Evolutionary conservation across 192 early-diverging fungal genomes (phyloP).

Genomic region (Podila minutissima): DNA sequence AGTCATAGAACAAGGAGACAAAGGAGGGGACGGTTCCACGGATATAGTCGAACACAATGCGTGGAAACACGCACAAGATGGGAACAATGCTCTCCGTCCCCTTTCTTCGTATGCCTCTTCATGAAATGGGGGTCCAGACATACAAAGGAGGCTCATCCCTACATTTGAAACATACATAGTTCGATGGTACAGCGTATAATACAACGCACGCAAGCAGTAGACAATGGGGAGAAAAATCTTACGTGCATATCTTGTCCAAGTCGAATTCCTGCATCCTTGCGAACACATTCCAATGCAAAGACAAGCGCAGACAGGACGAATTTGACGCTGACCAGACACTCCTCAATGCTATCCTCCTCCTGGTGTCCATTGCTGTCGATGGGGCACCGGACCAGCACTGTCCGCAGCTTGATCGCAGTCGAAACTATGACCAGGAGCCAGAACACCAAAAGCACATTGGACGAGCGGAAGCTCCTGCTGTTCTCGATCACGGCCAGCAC

Average conservation of each 20-base stretch:
- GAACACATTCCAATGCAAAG: conserved; percentile 29
- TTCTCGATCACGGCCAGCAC: conserved; percentile 59
- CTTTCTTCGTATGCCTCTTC: too few species aligned
- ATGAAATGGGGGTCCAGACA: too few species aligned
- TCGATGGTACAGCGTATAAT: too few species aligned
- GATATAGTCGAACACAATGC: too few species aligned
- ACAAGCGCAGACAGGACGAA: conserved; percentile 1
- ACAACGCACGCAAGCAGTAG: too few species aligned
- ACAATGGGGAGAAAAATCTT: not conserved
- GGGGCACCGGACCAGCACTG: conserved; percentile 44
- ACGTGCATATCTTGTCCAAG: conserved; percentile 31
- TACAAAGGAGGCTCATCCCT: too few species aligned
- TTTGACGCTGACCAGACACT: conserved; percentile 20
- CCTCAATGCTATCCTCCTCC: not conserved
- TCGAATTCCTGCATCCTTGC: conserved; percentile 37
- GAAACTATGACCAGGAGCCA: conserved; percentile 52
- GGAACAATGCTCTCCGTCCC: too few species aligned
- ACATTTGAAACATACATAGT: too few species aligned
- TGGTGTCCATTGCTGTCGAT: conserved; percentile 30
- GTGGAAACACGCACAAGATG: too few species aligned
- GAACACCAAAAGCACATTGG: conserved; percentile 63
- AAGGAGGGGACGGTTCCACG: too few species aligned
- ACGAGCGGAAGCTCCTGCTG: conserved; percentile 49
- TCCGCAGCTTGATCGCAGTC: conserved; percentile 51
- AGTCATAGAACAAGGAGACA: too few species aligned